Conservation (phyloP, 768 basidiomycete genomes). For the Ramaria sp. region DNA sequence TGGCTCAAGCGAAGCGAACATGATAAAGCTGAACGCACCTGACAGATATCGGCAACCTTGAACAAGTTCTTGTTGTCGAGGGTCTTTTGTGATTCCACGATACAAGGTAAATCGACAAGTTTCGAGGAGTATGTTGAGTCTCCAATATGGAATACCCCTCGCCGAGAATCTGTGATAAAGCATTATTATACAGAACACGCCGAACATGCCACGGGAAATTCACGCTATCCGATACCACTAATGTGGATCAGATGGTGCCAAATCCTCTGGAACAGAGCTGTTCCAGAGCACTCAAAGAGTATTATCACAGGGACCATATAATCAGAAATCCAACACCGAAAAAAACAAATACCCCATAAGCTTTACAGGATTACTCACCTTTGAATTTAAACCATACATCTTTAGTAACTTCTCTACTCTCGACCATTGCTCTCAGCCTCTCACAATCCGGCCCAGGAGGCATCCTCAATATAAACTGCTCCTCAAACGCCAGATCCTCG, state of each 20-base stretch:
- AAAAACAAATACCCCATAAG: background rate
- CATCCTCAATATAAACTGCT: conserved; percentile 90
- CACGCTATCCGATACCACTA: background rate
- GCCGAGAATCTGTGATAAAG: conserved; percentile 58
- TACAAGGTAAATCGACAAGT: conserved; percentile 90
- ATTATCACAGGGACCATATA: too few species aligned
- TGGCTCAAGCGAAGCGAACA: background rate
- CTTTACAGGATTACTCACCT: conserved; percentile 34
- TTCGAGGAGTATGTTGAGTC: conserved; percentile 78
- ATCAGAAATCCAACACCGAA: too few species aligned
- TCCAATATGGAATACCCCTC: conserved; percentile 83
- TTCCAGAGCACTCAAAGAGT: too few species aligned
- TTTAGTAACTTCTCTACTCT: conserved; percentile 61
- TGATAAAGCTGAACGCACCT: conserved; percentile 37
- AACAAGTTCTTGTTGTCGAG: conserved; percentile 95
- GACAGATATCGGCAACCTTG: conserved; percentile 97
- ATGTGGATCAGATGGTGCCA: conserved; percentile 8
- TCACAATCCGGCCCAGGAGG: conserved; percentile 78
- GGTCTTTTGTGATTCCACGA: conserved; percentile 93
- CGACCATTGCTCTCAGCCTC: conserved; percentile 70
- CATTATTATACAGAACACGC: background rate
- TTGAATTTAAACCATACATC: conserved; percentile 99
- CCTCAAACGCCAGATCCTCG: conserved; percentile 90
- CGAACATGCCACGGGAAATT: background rate
- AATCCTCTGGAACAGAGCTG: background rate